Base-by-base conservation (phyloP, 2,329 filamentous ascomycete species). In the Chaetomium sp. region DNA sequence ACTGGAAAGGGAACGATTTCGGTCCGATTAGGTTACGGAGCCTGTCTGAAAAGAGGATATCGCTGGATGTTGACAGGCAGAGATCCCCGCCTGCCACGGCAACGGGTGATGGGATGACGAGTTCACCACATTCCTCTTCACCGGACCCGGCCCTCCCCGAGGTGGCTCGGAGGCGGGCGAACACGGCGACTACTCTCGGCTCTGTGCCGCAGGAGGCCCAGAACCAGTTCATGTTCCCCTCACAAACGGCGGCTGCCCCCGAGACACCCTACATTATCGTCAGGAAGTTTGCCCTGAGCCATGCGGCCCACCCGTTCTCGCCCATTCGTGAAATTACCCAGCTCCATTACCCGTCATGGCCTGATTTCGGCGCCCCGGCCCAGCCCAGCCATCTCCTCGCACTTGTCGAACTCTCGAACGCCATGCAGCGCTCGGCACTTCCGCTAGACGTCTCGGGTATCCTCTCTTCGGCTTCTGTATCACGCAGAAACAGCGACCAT, bases 281-380 rank as follows among this genome's bases (percentile, higher is more conserved):
- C 42, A 87, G 94, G 46, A 94, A 94, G 68, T 94, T 97, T 66
- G 87, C 88, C 0, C 74, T 99, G 34, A 86, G 85, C 1, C 89
- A 97, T 68, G 75, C 83, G 2, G 76, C 81, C 1, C 81, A 88
- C 56, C 91, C 92, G 0, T 96, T 96, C 66, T 82, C 84, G 19
- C 88, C 90, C 0, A 87, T 96, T 62, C 87, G 92, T 32, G 91
- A 97, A 70, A 87, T 99, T 59, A 96, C 91, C 0, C 94, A 99
- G 64, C 76, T 99, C 11, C 91, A 97, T 68, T 97, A 96, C 69
- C 85, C 90, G 0, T 86, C 87, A n/a, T 99, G 94, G 94, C 94
- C 94, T 0, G 94, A 99, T 67, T 96, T 97, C 70, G 94, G 94
- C 19, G 87, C 91, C 0, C 92, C 92, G 0, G 91, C 94, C 0